phyloP scores from a whole-genome alignment of 1,284 basidiomycete species.

The Bondarzewia mesenterica region DNA sequence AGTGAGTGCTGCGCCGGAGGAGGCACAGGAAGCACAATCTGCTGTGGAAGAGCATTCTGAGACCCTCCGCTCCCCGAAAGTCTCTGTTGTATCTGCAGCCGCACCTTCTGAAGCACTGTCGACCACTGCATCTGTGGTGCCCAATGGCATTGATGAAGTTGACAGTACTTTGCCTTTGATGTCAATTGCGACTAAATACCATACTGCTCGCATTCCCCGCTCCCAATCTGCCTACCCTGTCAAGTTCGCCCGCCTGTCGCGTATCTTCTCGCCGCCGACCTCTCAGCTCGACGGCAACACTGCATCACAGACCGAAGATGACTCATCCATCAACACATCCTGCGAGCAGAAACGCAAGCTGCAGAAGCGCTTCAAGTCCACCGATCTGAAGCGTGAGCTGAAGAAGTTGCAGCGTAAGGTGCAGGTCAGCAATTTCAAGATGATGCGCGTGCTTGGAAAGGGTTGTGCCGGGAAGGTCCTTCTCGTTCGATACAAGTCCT shows the following conservation, averaged over 20 bases:
- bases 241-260: slow-evolving; percentile 45
- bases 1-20: slow-evolving; percentile 15
- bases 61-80: slow-evolving; percentile 19
- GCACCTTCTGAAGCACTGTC: neutral
- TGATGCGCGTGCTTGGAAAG: slow-evolving; percentile 92
- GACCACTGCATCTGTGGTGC: neutral
- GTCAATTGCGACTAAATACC: slow-evolving; percentile 22
- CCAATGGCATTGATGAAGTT: slow-evolving; percentile 14
- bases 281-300: slow-evolving; percentile 25
- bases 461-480: slow-evolving; percentile 94
- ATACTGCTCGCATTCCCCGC: slow-evolving; percentile 43
- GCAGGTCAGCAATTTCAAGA: slow-evolving; percentile 86
- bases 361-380: slow-evolving; percentile 24
- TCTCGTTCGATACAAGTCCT: slow-evolving; percentile 73
- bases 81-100: slow-evolving; percentile 7
- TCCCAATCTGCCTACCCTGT: slow-evolving; percentile 75
- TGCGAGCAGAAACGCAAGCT: slow-evolving; percentile 26
- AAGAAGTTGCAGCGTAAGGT: slow-evolving; percentile 62
- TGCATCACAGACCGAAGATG: slow-evolving; percentile 42
- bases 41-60: slow-evolving; percentile 15
- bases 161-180: slow-evolving; percentile 31
- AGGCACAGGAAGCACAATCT: slow-evolving; percentile 10
- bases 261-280: slow-evolving; percentile 35
- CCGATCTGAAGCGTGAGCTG: slow-evolving; percentile 35
- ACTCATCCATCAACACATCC: slow-evolving; percentile 56